Evolutionary conservation across 306 rosid species (phyloP).

Genomic region (Lathyrus sativus): DNA sequence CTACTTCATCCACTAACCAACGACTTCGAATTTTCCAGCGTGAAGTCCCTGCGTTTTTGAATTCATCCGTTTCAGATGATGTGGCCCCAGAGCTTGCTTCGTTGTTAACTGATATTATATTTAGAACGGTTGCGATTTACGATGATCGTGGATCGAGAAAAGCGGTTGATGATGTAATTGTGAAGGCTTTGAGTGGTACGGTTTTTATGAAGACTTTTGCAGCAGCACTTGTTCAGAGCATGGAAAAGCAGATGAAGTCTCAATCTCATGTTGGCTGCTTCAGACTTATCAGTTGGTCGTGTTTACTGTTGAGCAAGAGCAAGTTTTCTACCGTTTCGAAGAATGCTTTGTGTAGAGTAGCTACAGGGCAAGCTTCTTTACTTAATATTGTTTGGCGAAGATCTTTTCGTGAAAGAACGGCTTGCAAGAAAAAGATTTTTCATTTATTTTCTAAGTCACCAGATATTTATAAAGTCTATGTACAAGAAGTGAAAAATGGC

Average conservation of each 20-base stretch:
- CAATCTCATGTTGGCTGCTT: no score
- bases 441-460: constrained; percentile 73
- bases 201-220: no score
- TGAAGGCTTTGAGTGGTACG: constrained; percentile 55
- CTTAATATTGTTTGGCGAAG: constrained; percentile 56
- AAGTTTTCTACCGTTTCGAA: no score
- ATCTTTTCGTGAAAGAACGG: constrained; percentile 63
- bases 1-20: constrained; percentile 67
- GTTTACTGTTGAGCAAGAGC: no score
- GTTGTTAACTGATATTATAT: constrained; percentile 62
- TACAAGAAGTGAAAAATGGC: constrained; percentile 67
- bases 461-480: constrained; percentile 59
- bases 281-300: no score
- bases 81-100: constrained; percentile 60
- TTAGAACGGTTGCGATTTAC: constrained; percentile 65
- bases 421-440: constrained; percentile 69
- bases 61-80: constrained; percentile 61
- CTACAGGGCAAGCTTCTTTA: constrained; percentile 68
- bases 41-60: constrained; percentile 63
- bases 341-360: constrained; percentile 78
- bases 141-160: constrained; percentile 84
- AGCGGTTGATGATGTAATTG: constrained; percentile 78
- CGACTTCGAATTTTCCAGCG: constrained; percentile 71
- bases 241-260: no score
- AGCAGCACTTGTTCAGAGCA: no score